Conservation (phyloP, 768 basidiomycete species). For the Amanita phalloides region DNA sequence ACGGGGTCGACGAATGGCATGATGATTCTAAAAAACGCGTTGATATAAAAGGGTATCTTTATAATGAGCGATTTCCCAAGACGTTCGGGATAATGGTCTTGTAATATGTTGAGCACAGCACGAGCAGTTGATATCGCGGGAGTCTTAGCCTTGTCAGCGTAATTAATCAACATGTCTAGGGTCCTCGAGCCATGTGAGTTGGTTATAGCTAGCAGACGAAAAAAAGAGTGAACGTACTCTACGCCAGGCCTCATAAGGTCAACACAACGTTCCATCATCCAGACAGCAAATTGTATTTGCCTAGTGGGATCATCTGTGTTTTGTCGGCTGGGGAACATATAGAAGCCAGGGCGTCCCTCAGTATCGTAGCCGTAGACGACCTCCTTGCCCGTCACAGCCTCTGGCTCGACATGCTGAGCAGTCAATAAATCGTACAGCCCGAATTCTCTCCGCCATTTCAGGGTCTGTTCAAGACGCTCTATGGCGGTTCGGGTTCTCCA, state of each 20-base stretch:
- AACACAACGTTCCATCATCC: conserved; percentile 65
- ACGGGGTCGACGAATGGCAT: conserved; percentile 77
- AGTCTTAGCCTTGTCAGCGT: conserved; percentile 59
- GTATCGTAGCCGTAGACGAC: conserved; percentile 69
- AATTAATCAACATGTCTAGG: conserved; percentile 66
- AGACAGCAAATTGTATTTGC: conserved; percentile 68
- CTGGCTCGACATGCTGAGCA: conserved; percentile 57
- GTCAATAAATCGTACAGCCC: conserved; percentile 57
- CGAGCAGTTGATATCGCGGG: conserved; percentile 31
- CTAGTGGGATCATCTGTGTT: conserved; percentile 62
- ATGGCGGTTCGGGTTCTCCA: conserved; percentile 55
- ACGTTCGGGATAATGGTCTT: conserved; percentile 81
- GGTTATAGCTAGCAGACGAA: neutral
- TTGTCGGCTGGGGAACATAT: conserved; percentile 61
- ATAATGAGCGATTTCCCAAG: conserved; percentile 65
- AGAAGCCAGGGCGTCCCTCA: conserved; percentile 52
- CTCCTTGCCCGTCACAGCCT: conserved; percentile 78
- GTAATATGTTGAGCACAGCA: conserved; percentile 52
- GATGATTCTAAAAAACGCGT: conserved; percentile 68
- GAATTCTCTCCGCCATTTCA: conserved; percentile 74
- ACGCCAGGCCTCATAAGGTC: conserved; percentile 77
- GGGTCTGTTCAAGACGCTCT: conserved; percentile 56
- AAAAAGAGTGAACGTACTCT: conserved; percentile 39
- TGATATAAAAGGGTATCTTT: conserved; percentile 73
- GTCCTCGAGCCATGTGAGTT: conserved; percentile 29